These are phyloP conservation scores for Ustilago sp. DNA, from an alignment of 1,284 basidiomycete species.

Conservation along the genomic window DNA sequence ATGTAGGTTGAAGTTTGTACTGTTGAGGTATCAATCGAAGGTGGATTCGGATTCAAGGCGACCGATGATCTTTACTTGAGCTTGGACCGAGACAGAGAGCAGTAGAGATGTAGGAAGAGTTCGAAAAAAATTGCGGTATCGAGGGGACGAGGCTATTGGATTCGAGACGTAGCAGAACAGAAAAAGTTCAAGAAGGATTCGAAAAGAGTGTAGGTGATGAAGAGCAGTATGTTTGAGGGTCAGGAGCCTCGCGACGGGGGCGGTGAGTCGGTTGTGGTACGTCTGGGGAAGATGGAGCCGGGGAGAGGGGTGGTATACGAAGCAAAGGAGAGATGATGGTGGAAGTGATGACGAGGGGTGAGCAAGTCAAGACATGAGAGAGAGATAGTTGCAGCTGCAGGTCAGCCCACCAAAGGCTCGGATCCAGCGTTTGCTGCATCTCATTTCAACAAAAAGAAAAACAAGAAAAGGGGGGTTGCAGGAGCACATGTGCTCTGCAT, in stretches of 20 bases:
- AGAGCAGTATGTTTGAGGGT: conserved; percentile 29
- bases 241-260: not conserved
- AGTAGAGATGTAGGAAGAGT: conserved; percentile 1
- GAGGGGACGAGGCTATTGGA: not conserved
- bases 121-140: not conserved
- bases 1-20: not conserved
- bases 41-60: too few relatives aligned
- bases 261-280: not conserved
- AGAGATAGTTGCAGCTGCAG: not conserved
- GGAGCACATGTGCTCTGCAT: conserved; percentile 3
- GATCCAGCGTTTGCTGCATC: conserved; percentile 13
- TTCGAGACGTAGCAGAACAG: not conserved
- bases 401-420: conserved; percentile 9
- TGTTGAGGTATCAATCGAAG: too few relatives aligned
- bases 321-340: conserved; percentile 14
- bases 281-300: not conserved
- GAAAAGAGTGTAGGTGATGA: conserved; percentile 47
- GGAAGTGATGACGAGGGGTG: not conserved
- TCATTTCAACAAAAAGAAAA: conserved; percentile 23
- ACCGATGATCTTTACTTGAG: too few relatives aligned
- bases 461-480: conserved; percentile 20
- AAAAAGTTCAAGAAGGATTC: not conserved
- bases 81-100: not conserved
- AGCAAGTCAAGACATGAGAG: not conserved
- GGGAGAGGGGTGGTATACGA: not conserved